phyloP scores from a whole-genome alignment of 1,284 basidiomycete species.

The Tylopilus orsonianus region DNA sequence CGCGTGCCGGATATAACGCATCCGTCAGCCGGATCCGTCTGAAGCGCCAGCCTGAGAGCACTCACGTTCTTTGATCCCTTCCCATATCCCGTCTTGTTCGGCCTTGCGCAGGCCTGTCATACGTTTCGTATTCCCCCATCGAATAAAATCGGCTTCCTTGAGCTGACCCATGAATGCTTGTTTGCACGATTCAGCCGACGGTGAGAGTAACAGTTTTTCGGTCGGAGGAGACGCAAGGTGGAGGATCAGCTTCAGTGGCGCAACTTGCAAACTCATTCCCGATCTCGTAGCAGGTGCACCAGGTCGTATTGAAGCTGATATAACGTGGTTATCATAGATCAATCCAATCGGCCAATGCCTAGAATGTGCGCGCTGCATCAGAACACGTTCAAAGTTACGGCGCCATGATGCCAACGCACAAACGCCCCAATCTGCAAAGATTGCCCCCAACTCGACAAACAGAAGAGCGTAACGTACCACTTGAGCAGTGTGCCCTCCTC shows the following conservation, averaged over 20 bases:
- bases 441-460: not conserved
- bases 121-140: slow-evolving; percentile 92
- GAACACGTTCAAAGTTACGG: slow-evolving; percentile 1
- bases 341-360: slow-evolving; percentile 98
- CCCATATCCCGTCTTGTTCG: slow-evolving; percentile 94
- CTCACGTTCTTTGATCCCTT: slow-evolving; percentile 88
- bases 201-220: slow-evolving; percentile 80
- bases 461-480: slow-evolving; percentile 59
- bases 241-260: slow-evolving; percentile 75
- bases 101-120: slow-evolving; percentile 86
- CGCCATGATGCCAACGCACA: not conserved
- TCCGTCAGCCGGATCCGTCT: slow-evolving; percentile 23
- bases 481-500: slow-evolving; percentile 72
- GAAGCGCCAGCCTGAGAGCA: slow-evolving; percentile 16
- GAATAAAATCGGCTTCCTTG: slow-evolving; percentile 92
- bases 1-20: too few species aligned
- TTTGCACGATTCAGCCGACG: slow-evolving; percentile 80
- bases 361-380: slow-evolving; percentile 16
- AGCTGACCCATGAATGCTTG: slow-evolving; percentile 90
- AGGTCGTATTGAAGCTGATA: slow-evolving; percentile 56
- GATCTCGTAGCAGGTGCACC: slow-evolving; percentile 40
- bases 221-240: slow-evolving; percentile 84
- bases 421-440: not conserved
- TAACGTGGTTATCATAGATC: slow-evolving; percentile 81
- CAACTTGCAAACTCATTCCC: slow-evolving; percentile 36